A percentile compares a stretch with the other conserved stretches of the same genome.
phyloP scores from a whole-genome alignment of 75 land plant genomes.

The Pinus tabuliformis region DNA sequence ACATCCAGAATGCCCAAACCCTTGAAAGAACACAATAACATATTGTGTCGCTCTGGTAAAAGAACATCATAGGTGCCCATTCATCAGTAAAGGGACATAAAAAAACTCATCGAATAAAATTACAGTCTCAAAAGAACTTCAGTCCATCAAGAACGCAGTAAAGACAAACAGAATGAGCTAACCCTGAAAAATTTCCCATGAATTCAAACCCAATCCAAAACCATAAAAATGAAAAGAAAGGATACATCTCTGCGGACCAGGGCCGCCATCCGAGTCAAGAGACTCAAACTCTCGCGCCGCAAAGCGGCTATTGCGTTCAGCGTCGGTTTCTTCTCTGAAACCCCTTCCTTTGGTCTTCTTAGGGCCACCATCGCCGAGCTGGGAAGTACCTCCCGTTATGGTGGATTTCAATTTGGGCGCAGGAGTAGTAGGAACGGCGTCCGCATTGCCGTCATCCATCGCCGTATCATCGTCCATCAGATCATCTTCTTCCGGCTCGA shows the following conservation, averaged over 20 bases:
- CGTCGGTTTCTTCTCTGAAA: constrained; percentile 69
- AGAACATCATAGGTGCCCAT: no score
- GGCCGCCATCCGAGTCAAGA: constrained; percentile 83
- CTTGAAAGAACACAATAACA: no score
- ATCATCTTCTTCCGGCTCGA: constrained; percentile 91
- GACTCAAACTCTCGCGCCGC: constrained; percentile 79
- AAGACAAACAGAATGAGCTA: no score
- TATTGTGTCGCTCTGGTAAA: no score
- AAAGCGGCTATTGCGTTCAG: constrained; percentile 64
- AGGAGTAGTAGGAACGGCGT: constrained; percentile 16
- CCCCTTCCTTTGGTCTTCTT: constrained; percentile 98
- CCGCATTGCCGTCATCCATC: constrained; percentile 39
- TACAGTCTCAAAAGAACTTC: no score
- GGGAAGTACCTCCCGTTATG: constrained; percentile 52
- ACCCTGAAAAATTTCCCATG: no score
- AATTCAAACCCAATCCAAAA: no score
- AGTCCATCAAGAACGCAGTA: no score
- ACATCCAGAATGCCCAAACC: no score
- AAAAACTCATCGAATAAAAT: no score
- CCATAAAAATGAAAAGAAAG: no score
- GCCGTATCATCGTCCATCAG: constrained; percentile 96
- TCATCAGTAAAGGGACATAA: no score
- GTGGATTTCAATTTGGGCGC: constrained; percentile 82
- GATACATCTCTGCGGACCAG: constrained; percentile 86
- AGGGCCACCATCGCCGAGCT: constrained; percentile 17